These are phyloP conservation scores for Nicotiana tomentosiformis DNA, from an alignment of 257 asterid species.

Conservation along the genomic window DNA sequence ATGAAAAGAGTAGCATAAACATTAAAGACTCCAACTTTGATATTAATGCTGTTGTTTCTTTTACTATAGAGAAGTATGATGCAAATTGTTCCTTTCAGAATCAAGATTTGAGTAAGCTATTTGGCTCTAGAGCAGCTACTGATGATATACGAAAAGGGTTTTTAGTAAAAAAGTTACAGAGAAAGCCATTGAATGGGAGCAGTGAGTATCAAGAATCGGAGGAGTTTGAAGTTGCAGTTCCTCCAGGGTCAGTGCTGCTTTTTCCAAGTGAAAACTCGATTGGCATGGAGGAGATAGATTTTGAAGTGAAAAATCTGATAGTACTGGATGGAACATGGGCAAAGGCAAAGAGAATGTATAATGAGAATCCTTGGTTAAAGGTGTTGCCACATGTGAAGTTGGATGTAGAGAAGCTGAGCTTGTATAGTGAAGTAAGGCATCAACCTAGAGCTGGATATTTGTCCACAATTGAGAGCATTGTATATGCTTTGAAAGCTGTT, in stretches of 20 bases:
- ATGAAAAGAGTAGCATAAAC: conserved; percentile 11
- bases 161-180: conserved; percentile 41
- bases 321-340: conserved; percentile 94
- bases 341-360: conserved; percentile 86
- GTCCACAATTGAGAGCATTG: conserved; percentile 94
- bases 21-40: conserved; percentile 8
- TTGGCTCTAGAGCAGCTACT: conserved; percentile 23
- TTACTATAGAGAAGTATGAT: conserved; percentile 50
- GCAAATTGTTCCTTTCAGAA: conserved; percentile 19
- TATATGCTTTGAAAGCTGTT: conserved; percentile 67
- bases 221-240: conserved; percentile 54
- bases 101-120: conserved; percentile 21
- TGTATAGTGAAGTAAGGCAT: conserved; percentile 81
- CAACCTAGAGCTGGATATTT: conserved; percentile 78
- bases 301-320: conserved; percentile 66
- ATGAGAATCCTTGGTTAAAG: conserved; percentile 86
- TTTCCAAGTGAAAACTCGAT: conserved; percentile 69
- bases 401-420: conserved; percentile 50
- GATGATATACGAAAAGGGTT: conserved; percentile 42
- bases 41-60: conserved; percentile 10
- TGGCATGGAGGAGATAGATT: conserved; percentile 29
- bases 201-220: conserved; percentile 29
- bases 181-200: conserved; percentile 25
- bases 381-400: conserved; percentile 69
- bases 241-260: conserved; percentile 63